Evolutionary conservation across 768 basidiomycete species (phyloP).

Genomic region (Russula emetica): DNA sequence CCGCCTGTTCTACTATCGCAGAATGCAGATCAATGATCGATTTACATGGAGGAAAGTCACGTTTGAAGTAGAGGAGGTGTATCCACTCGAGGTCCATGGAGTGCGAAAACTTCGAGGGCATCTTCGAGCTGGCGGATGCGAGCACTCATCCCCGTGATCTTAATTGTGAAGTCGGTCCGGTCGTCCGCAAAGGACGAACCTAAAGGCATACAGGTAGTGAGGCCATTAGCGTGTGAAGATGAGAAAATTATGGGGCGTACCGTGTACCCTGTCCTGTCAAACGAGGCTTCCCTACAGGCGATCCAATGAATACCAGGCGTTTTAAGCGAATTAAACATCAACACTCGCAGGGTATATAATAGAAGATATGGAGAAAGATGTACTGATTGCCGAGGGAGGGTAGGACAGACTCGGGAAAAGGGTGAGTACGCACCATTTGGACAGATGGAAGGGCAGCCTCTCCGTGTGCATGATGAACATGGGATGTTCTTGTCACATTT

Average conservation of each 20-base stretch:
- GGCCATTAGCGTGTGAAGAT: background rate
- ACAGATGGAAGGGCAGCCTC: slow-evolving; percentile 75
- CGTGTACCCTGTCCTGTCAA: slow-evolving; percentile 75
- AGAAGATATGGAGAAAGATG: background rate
- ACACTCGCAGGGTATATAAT: too few relatives aligned
- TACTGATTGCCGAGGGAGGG: background rate
- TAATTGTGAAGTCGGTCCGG: slow-evolving; percentile 63
- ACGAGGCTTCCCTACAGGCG: slow-evolving; percentile 52
- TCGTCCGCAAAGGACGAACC: slow-evolving; percentile 71
- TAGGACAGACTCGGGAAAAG: background rate
- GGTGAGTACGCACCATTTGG: slow-evolving; percentile 48
- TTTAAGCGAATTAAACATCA: background rate
- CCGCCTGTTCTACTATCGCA: slow-evolving; percentile 47
- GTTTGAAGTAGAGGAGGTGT: slow-evolving; percentile 55
- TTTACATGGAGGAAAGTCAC: slow-evolving; percentile 59
- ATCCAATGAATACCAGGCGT: background rate
- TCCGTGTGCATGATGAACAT: slow-evolving; percentile 55
- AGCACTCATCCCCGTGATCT: slow-evolving; percentile 64
- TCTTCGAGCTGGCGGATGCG: slow-evolving; percentile 70
- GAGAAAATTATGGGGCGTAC: slow-evolving; percentile 40
- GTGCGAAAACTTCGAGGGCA: slow-evolving; percentile 55
- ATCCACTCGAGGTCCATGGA: slow-evolving; percentile 42
- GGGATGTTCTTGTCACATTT: slow-evolving; percentile 71
- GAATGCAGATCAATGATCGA: slow-evolving; percentile 65
- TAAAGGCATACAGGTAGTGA: slow-evolving; percentile 29